These are phyloP conservation scores for Isatis lusitanica DNA, from an alignment of 441 rosid genomes.

Conservation along the genomic window DNA sequence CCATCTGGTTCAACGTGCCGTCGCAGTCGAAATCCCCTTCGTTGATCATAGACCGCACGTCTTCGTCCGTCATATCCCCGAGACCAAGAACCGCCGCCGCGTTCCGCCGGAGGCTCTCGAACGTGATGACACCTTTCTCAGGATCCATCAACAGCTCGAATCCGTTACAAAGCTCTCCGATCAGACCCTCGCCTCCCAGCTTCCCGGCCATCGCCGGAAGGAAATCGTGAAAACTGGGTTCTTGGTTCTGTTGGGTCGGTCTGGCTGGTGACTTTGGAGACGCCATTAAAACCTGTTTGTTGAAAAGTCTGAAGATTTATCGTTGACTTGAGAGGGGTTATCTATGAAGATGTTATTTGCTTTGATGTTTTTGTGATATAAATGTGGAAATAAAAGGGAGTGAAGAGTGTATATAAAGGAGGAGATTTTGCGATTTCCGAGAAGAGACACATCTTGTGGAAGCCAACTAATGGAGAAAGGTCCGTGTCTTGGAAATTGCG, in stretches of 20 bases:
- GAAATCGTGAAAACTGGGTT: conserved; percentile 43
- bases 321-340: neutral
- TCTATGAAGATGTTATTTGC: neutral
- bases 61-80: conserved; percentile 56
- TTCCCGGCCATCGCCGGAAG: conserved; percentile 50
- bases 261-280: conserved; percentile 27
- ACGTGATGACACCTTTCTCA: conserved; percentile 58
- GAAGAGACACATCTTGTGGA: neutral
- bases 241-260: conserved; percentile 16
- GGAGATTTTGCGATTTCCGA: neutral
- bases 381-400: neutral
- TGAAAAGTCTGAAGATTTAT: neutral
- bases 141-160: conserved; percentile 53
- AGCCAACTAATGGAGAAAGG: neutral
- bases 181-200: conserved; percentile 51
- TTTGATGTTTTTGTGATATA: neutral
- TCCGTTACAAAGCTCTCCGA: conserved; percentile 59
- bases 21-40: conserved; percentile 66
- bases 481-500: neutral
- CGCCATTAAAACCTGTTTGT: conserved; percentile 18
- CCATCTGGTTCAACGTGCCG: conserved; percentile 64
- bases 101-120: conserved; percentile 54
- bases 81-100: conserved; percentile 52
- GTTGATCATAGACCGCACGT: conserved; percentile 50
- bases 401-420: conserved; percentile 17